Conservation (phyloP, 169 alveolate species). For the Eimeria acervulina region DNA sequence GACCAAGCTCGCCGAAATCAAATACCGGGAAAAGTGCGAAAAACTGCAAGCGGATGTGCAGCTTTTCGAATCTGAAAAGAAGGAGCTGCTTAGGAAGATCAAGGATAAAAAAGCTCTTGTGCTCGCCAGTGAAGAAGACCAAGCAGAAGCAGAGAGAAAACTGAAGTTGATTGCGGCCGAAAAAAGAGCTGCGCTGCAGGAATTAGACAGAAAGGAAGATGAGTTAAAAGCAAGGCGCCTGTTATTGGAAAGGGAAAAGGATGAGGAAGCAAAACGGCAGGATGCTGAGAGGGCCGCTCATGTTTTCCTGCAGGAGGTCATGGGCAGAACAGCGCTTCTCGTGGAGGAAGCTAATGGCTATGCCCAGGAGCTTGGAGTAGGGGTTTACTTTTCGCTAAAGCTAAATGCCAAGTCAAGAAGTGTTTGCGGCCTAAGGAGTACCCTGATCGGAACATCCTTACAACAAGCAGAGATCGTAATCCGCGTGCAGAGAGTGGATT, state of each 20-base stretch:
- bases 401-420: constrained; percentile 46
- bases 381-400: constrained; percentile 80
- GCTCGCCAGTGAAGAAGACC: constrained; percentile 76
- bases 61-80: constrained; percentile 75
- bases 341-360: constrained; percentile 81
- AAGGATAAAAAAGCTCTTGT: constrained; percentile 76
- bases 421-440: constrained; percentile 27
- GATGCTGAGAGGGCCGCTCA: constrained; percentile 82
- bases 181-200: constrained; percentile 65
- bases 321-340: constrained; percentile 74
- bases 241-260: constrained; percentile 67
- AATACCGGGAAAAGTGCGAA: constrained; percentile 64
- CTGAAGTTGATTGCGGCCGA: constrained; percentile 78
- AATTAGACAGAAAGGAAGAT: constrained; percentile 57
- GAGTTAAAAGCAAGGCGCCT: constrained; percentile 52
- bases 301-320: constrained; percentile 71
- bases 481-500: constrained; percentile 79
- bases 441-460: constrained; percentile 54
- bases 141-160: constrained; percentile 68
- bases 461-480: constrained; percentile 81
- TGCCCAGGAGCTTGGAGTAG: constrained; percentile 81
- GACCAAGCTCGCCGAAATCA: constrained; percentile 20
- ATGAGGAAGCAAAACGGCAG: constrained; percentile 53
- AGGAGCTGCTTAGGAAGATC: constrained; percentile 56
- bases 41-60: constrained; percentile 49